Evolutionary conservation across 352 stramenopile genomes (phyloP), one percentile per base, ranked within the genome.

Genomic region (Pythium apleroticum): DNA sequence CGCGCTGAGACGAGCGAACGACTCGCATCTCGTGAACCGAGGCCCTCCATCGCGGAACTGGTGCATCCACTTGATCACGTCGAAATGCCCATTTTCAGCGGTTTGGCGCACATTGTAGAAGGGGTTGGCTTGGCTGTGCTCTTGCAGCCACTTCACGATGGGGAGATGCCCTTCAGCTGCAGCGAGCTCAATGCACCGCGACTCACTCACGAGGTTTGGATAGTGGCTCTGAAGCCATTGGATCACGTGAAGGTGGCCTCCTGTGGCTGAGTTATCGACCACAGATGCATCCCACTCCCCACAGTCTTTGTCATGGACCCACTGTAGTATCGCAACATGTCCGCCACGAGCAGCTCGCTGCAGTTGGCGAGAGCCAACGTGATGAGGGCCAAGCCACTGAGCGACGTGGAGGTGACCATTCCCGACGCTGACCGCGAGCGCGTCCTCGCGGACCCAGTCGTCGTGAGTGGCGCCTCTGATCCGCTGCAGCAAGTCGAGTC

Each of bases 271-370:
- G 24, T 50, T 52, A 8, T 56, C 35, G 14, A 58, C 17, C 1
- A 69, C 19, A 24, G 52, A 15, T 14, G 15, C 14, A 17, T 57
- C 63, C 53, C 61, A 67, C 11, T 59, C 33, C 11, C 65, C 60
- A 17, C 50, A 60, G 35, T 65, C 56, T 28, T 69, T 17, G 3
- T 60, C 37, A 14, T 65, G 63, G 15, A 69, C 56, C 57, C 63
- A 72, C 43, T 52, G 17, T 4, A 72, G 20, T 4, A 68, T 15
- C 5, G 54, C 37, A 3, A 72, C 25, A 22, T 64, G 54, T 27
- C 60, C 60, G 12, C 46, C 43, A n/a, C 22, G 41, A 20, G 60
- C 65, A 14, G 54, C 65, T 45, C 52, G 60, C 9, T 37, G 43
- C 24, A 69, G 28, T 30, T 31, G 35, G 20, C 56, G 35, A 9